Evolutionary conservation across 2,329 filamentous ascomycete genomes (phyloP), one percentile per base, ranked within the genome.

Genomic region (Fusarium scirpi): DNA sequence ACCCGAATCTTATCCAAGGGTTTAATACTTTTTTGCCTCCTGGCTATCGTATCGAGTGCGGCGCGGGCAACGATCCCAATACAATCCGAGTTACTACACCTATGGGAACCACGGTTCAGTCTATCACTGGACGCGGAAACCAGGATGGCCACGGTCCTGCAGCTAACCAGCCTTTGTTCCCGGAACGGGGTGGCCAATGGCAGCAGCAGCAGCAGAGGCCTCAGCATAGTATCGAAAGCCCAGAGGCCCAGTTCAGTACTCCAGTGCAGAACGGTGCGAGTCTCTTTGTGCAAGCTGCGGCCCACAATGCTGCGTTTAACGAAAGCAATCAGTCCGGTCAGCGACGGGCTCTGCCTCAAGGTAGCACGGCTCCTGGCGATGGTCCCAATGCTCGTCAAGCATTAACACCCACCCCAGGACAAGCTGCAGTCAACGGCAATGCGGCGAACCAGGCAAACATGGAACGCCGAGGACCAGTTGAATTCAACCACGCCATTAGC

Each of bases 401-500:
- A 8, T 82, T 89, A 69, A 90, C 89, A 5, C 89, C 89, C 13
- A 89, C 87, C n/a, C 88, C 81, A 20, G 84, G 85, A 44, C 86
- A 89, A 65, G 87, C 87, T 67, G 86, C 83, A 32, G 78, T 91
- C 61, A 93, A 91, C 74, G 89, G 89, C 46, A 85, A 85, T 65
- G 86, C 85, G 24, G 82, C 84, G 73, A 82, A 88, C 81, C 81
- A 91, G 81, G 82, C 87, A 80, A 82, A 87, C 81, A 82, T 93
- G 78, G 94, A 97, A 80, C 97, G 96, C 78, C 90, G 94, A 59
- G 95, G 94, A 1, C 96, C 96, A 2, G 96, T 99, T 20, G 96
- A 99, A 78, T 99, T 99, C 81, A 99, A 99, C 78, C 96, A 99
- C 82, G 96, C 96, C 1, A 99, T 99, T 70, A 98, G 94, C 79